Evolutionary conservation across 768 basidiomycete genomes (phyloP), one percentile per base, ranked within the genome.

Genomic region (Naganishia vaughanmartiniae): DNA sequence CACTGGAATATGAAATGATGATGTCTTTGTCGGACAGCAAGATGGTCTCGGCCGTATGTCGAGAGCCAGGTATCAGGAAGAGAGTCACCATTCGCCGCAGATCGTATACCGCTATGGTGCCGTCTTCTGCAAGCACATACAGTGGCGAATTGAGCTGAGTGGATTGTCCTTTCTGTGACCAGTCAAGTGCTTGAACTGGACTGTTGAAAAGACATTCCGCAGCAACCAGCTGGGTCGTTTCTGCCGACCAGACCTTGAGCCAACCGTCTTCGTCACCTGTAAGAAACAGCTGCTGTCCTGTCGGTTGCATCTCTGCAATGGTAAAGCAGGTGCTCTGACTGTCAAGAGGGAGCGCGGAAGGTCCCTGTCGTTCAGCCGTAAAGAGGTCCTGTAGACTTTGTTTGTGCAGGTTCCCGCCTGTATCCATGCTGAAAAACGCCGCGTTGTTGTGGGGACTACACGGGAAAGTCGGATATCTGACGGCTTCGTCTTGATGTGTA

Each of bases 1-100:
- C 87, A 72, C 90, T 88, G 2, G 83, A 83, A 79, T 97, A 97
- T 0, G 89, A 80, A 7, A 94, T 82, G 65, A 96, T 58, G 26
- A 71, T 65, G 46, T 66, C 65, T 12, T 71, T 54, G 33, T 58
- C 36, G 4, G 54, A 33, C n/a, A 57, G 26, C 26, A 71, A n/a
- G 24, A 53, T 36, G 10, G 45, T 54, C 26, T 67, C 45, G 12
- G 58, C 30, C 2, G 63, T 30, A 39, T 65, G 51, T 15, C 36
- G 21, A n/a, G 60, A 60, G 46, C 39, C 71, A 36, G 60, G 58
- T 31, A 72, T 31, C n/a, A 57, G 26, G 60, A 65, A 65, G 21
- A 57, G 54, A 1, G 45, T 30, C 57, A 33, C 46, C 24, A 48
- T 0, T 24, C 28, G 30, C 28, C 17, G 21, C 11, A 54, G 48